A percentile compares a stretch with the other conserved stretches of the same genome.
Evolutionary conservation across 108 stramenopile genomes (phyloP).

Genomic region (Cyclotella choctawhatcheeana): DNA sequence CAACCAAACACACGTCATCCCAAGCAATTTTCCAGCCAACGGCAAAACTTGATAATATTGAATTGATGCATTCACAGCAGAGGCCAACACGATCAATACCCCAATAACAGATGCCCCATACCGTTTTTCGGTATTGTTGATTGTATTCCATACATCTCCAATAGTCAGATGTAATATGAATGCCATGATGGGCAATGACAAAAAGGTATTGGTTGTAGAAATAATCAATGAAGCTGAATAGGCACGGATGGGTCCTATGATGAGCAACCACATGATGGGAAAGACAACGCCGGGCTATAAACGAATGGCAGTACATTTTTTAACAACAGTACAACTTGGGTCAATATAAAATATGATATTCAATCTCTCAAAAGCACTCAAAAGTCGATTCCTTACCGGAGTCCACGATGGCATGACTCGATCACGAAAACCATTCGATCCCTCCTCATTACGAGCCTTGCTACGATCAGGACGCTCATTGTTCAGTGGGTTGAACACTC

Average conservation of each 20-base stretch:
- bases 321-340: too few relatives aligned
- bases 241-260: conserved; percentile 89
- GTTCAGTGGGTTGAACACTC: conserved; percentile 63
- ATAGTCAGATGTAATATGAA: conserved; percentile 86
- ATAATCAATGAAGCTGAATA: conserved; percentile 71
- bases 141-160: conserved; percentile 96
- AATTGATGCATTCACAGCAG: conserved; percentile 71
- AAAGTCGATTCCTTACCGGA: too few relatives aligned
- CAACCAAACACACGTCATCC: conserved; percentile 75
- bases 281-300: conserved; percentile 86
- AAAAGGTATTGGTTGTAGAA: conserved; percentile 41
- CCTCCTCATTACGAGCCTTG: conserved; percentile 44
- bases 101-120: conserved; percentile 81
- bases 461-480: conserved; percentile 62
- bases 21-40: conserved; percentile 77
- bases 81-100: conserved; percentile 59
- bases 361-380: too few relatives aligned
- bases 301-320: too few relatives aligned
- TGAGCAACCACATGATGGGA: conserved; percentile 92
- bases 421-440: conserved; percentile 57
- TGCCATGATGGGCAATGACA: conserved; percentile 57
- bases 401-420: conserved; percentile 87
- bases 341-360: too few relatives aligned
- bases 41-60: conserved; percentile 64
- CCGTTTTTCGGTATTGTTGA: conserved; percentile 92